Evolutionary conservation across 352 stramenopile genomes (phyloP).

Genomic region (Globisporangium solare): DNA sequence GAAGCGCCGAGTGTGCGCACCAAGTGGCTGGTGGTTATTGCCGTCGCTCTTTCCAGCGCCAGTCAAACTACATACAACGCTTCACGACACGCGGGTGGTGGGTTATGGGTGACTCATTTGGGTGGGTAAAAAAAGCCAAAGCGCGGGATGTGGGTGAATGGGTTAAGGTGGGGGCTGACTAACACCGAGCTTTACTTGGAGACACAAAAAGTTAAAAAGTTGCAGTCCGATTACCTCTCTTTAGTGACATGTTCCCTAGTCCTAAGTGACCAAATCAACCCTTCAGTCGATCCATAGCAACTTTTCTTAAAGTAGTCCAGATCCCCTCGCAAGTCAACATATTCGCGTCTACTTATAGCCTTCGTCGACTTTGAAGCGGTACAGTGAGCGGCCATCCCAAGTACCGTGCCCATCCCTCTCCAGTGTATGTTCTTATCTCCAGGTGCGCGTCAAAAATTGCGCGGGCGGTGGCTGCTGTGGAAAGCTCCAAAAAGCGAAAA

Average conservation of each 20-base stretch:
- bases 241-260: background rate
- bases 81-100: background rate
- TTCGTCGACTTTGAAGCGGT: background rate
- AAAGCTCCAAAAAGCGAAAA: background rate
- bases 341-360: background rate
- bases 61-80: slow-evolving; percentile 6
- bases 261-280: background rate
- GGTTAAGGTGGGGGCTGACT: background rate
- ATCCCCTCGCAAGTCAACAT: background rate
- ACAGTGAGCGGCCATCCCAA: no score
- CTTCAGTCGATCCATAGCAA: no score
- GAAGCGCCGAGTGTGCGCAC: background rate
- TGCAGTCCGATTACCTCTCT: background rate
- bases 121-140: background rate
- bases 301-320: no score
- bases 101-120: background rate
- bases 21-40: background rate
- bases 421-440: background rate
- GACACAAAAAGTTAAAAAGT: background rate
- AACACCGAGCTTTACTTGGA: background rate
- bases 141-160: background rate
- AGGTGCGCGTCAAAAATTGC: background rate
- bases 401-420: background rate
- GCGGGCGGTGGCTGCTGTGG: background rate
- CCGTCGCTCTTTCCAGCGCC: slow-evolving; percentile 11